A percentile compares a stretch with the other conserved stretches of the same genome.
Evolutionary conservation across 441 rosid species (phyloP).

Genomic region (Gossypium gossypioides): DNA sequence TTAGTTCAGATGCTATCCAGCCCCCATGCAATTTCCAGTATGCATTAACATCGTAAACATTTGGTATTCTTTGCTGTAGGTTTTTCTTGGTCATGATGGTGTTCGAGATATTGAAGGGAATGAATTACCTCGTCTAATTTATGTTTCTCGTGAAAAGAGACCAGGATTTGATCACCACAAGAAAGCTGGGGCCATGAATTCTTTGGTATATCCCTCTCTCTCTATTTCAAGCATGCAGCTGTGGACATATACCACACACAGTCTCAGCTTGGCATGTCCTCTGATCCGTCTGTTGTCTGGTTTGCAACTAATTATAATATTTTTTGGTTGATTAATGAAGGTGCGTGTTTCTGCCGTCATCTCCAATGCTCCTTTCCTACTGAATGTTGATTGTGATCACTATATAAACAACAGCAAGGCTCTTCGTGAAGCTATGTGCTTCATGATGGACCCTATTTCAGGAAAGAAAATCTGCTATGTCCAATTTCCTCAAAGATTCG

Average conservation of each 20-base stretch:
- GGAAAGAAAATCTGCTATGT: constrained; percentile 87
- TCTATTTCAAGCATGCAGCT: not conserved
- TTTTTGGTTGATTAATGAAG: constrained; percentile 33
- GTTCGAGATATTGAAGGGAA: constrained; percentile 76
- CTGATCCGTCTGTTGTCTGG: not conserved
- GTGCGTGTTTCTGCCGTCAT: constrained; percentile 76
- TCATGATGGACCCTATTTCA: constrained; percentile 88
- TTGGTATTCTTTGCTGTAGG: constrained; percentile 27
- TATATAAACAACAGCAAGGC: constrained; percentile 90
- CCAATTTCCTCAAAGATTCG: constrained; percentile 93
- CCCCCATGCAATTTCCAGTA: not conserved
- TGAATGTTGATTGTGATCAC: constrained; percentile 94
- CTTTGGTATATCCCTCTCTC: constrained; percentile 43
- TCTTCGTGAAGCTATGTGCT: constrained; percentile 92
- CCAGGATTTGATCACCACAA: constrained; percentile 94
- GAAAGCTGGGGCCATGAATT: constrained; percentile 97
- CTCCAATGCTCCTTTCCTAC: constrained; percentile 79
- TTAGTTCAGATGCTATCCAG: not conserved
- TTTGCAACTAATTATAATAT: constrained; percentile 7
- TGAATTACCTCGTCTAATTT: constrained; percentile 73
- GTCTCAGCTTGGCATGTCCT: constrained; percentile 8
- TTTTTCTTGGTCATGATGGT: constrained; percentile 80
- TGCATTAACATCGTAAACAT: not conserved
- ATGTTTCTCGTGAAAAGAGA: constrained; percentile 95
- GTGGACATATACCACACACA: not conserved